Base-by-base conservation (phyloP, 371 early-diverging fungal genomes). In the Actinomucor elegans region DNA sequence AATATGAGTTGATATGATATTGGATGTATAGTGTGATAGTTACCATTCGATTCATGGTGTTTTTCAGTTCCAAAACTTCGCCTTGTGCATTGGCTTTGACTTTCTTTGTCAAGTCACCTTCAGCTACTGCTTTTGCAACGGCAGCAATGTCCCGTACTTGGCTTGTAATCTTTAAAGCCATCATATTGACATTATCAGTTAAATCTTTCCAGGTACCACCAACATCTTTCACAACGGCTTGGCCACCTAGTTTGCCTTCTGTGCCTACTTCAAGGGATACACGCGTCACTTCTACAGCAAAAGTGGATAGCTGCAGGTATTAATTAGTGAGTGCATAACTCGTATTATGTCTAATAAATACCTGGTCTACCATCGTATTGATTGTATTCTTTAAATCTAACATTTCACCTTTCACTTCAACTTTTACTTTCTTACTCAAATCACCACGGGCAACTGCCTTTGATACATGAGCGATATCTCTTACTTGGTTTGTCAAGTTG, bases 201-300 rank as follows among this genome's bases (percentile, higher is more conserved):
- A 82, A 46, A 47, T 79, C 79, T 57, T 79, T 77, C 82, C 82
- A 82, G 5, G 80, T 81, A 21, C 83, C 83, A 26, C 70, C 82
- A 2, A 87, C 84, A 50, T 76, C 80, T 18, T 73, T 66, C 10
- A 86, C 86, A 0, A 72, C 52, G 9, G 89, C 87, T 58, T 84
- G 83, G 5, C 82, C 90, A 18, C 84, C 88, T 2, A 81, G 49
- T 32, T 50, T 70, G 23, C 84, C 84, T 34, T 81, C 75, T 27
- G 77, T 64, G 24, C 77, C 73, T 48, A 80, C 77, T 52, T 78
- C 75, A 26, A 67, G 64, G 7, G 85, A 78, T 7, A 84, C 77
- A 32, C 83, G 74, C 26, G 78, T 80, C 7, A 90, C 87, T 50
- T 89, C 89, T 0, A 78, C 73, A 1, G 85, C 85, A 69, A 86